phyloP scores from a whole-genome alignment of 2,329 filamentous ascomycete species.

The Nothophaeocryptopus gaeumannii region DNA sequence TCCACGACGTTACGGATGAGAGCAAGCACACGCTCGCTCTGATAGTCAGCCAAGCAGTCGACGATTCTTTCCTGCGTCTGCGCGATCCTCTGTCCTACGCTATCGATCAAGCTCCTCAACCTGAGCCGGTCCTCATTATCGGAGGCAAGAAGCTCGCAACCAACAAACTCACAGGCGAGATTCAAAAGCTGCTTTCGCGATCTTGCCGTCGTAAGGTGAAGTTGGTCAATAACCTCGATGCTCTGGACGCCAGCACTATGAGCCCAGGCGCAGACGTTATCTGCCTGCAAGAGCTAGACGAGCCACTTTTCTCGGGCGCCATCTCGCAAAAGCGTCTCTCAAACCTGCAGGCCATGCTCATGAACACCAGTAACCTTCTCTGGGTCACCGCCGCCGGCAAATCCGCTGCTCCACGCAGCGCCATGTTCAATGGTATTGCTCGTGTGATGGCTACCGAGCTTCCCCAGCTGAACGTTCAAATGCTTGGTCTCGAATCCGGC shows the following conservation, averaged over 20 bases:
- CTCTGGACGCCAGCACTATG: neutral
- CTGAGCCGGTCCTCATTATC: neutral
- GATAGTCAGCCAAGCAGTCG: conserved; percentile 5
- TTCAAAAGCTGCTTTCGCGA: no score
- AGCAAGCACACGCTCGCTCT: conserved; percentile 3
- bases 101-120: no score
- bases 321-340: conserved; percentile 1
- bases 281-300: conserved; percentile 7
- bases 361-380: neutral
- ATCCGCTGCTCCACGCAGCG: neutral
- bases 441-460: neutral
- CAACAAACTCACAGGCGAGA: no score
- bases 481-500: neutral
- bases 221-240: no score
- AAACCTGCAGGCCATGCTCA: conserved; percentile 1
- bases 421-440: neutral
- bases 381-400: conserved; percentile 4
- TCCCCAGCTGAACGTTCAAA: neutral
- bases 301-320: conserved; percentile 3
- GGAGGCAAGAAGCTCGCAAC: neutral
- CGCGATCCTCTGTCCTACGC: neutral
- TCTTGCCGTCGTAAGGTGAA: no score
- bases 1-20: neutral
- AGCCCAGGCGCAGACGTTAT: conserved; percentile 3
- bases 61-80: neutral